Conservation (phyloP, 2,329 filamentous ascomycete species). For the Colletotrichum godetiae region DNA sequence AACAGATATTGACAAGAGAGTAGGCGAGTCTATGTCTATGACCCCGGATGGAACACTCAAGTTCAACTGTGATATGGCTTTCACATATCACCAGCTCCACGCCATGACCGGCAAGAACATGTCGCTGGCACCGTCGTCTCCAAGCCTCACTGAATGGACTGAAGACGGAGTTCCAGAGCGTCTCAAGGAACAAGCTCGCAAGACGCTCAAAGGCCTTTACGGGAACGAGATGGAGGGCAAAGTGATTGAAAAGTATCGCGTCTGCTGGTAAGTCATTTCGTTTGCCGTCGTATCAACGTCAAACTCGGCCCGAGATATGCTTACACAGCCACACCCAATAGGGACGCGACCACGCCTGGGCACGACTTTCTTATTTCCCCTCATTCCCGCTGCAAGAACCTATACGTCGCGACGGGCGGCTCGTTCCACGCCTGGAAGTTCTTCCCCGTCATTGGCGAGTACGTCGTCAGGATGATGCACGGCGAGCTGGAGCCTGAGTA, state of each 20-base stretch:
- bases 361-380: slow-evolving; percentile 72
- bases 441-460: slow-evolving; percentile 70
- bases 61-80: slow-evolving; percentile 70
- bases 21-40: slow-evolving; percentile 56
- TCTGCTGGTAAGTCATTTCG: slow-evolving; percentile 53
- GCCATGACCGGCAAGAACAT: slow-evolving; percentile 61
- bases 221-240: slow-evolving; percentile 52
- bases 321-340: slow-evolving; percentile 40
- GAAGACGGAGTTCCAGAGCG: slow-evolving; percentile 49
- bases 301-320: background rate
- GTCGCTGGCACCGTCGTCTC: slow-evolving; percentile 59
- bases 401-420: slow-evolving; percentile 71
- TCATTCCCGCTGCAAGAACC: slow-evolving; percentile 58
- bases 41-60: slow-evolving; percentile 65
- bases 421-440: slow-evolving; percentile 76
- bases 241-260: slow-evolving; percentile 55
- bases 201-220: slow-evolving; percentile 54
- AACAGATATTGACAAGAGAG: slow-evolving; percentile 21
- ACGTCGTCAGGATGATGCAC: slow-evolving; percentile 62
- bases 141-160: slow-evolving; percentile 56
- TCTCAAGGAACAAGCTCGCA: slow-evolving; percentile 56
- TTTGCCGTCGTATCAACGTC: background rate
- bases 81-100: slow-evolving; percentile 63
- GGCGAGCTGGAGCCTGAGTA: slow-evolving; percentile 52
- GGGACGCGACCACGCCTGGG: slow-evolving; percentile 71